Base-by-base conservation (phyloP, 176 grass and related monocot genomes). In the Carex pumila region DNA sequence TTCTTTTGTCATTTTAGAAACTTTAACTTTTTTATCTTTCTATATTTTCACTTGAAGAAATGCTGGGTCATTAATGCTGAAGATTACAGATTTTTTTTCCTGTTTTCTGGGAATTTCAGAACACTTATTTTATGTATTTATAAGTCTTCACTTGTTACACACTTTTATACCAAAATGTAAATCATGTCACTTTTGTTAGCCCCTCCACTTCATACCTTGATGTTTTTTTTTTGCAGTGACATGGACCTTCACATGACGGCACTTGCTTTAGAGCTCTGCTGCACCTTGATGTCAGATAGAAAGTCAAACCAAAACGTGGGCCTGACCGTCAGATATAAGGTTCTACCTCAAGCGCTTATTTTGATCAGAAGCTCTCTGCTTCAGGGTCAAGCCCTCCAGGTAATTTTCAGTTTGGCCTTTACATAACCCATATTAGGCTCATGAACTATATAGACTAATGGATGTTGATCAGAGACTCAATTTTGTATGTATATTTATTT, bases 161-260 rank as follows among this genome's bases (percentile, higher is more conserved):
- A 31, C 7, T 77, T 54, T 55, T 34, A 56, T 57, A 77, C 49
- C 1, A 77, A 32, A 25, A 34, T 83, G 41, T 50, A 11, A 32
- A 22, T 30, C 3, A 15, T 83, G 32, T 17, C 37, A 83, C 41
- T 49, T 66, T 68, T 32, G 41, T 83, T 64, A 41, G 39, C 22
- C 43, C 22, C 43, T 81, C 9, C 13, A 65, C n/a, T 64, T 47
- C 37, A 81, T 25, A 21, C 31, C 43, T 81, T 21, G 55, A 55
- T 82, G 12, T 72, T 71, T 50, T 34, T 79, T 80, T 85, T 45
- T 88, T 72, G 61, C 85, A 97, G 94, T 86, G 94, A 97, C 77
- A 91, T 83, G 88, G 94, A 97, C 73, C 83, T 97, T 47, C 94
- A 97, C 81, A 97, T 97, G 94, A 94, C 94, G 29, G 94, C 94